Conservation (phyloP, 2,329 filamentous ascomycete species). For the Ceratocystis smalleyi region DNA sequence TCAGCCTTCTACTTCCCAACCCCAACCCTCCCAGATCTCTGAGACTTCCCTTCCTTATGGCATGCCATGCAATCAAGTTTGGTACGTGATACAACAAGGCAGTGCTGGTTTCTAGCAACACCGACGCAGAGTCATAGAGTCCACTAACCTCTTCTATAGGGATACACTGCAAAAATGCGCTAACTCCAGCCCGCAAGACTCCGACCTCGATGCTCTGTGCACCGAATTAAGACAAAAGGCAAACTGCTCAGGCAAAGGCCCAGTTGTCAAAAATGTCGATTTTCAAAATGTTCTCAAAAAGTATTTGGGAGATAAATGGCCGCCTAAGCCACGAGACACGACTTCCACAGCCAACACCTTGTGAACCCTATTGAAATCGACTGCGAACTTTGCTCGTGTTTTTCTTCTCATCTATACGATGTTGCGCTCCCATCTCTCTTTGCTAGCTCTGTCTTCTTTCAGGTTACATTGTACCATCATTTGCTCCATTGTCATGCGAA, state of each 20-base stretch:
- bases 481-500: background rate
- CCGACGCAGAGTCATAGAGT: background rate
- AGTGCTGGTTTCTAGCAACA: background rate
- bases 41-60: constrained; percentile 19
- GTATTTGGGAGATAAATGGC: constrained; percentile 35
- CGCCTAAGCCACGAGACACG: background rate
- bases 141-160: constrained; percentile 30
- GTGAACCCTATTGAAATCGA: background rate
- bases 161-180: constrained; percentile 77
- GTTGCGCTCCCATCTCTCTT: background rate
- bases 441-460: background rate
- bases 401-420: background rate
- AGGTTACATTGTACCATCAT: background rate
- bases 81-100: constrained; percentile 5
- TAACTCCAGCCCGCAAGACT: constrained; percentile 75
- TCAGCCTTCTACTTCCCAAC: too few species aligned
- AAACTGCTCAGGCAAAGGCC: constrained; percentile 79
- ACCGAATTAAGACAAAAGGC: constrained; percentile 89
- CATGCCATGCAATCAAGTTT: constrained; percentile 15
- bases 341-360: background rate
- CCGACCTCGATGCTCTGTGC: constrained; percentile 86
- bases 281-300: constrained; percentile 65
- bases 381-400: background rate
- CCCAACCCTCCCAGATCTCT: too few species aligned
- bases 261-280: constrained; percentile 76